phyloP scores from a whole-genome alignment of 768 basidiomycete species.

The Tylopilus balloui region DNA sequence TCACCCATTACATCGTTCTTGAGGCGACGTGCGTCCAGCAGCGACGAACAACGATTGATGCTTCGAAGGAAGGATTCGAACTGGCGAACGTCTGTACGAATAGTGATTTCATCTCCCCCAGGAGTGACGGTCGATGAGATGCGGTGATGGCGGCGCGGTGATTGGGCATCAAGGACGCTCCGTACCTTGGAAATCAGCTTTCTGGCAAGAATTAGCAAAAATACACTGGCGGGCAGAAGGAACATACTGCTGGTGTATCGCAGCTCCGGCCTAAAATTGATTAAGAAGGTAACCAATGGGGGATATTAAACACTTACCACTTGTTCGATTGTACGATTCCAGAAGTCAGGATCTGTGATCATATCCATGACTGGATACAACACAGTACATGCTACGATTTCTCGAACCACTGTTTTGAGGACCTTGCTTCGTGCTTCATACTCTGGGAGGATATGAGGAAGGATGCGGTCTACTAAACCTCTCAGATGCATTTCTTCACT shows the following conservation, averaged over 20 bases:
- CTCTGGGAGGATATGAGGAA: slow-evolving; percentile 72
- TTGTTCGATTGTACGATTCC: slow-evolving; percentile 91
- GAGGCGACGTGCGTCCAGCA: slow-evolving; percentile 83
- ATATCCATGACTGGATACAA: slow-evolving; percentile 88
- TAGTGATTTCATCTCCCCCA: slow-evolving; percentile 68
- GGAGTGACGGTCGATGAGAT: slow-evolving; percentile 40
- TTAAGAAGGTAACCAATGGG: slow-evolving; percentile 9
- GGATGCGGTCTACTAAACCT: slow-evolving; percentile 60
- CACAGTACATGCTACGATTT: slow-evolving; percentile 78
- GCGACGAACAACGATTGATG: slow-evolving; percentile 73
- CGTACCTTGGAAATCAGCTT: slow-evolving; percentile 86
- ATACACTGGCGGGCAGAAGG: slow-evolving; percentile 4
- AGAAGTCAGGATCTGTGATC: slow-evolving; percentile 93
- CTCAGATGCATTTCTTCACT: slow-evolving; percentile 85
- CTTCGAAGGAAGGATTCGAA: slow-evolving; percentile 91
- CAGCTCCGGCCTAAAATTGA: slow-evolving; percentile 51
- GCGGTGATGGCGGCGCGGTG: slow-evolving; percentile 49
- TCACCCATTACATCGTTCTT: slow-evolving; percentile 94
- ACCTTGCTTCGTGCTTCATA: slow-evolving; percentile 68
- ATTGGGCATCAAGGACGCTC: slow-evolving; percentile 76
- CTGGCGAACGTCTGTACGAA: slow-evolving; percentile 72
- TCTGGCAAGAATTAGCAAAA: slow-evolving; percentile 35
- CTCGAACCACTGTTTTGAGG: slow-evolving; percentile 69
- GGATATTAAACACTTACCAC: slow-evolving; percentile 53
- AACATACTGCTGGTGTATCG: slow-evolving; percentile 61